phyloP scores from a whole-genome alignment of 495 filamentous ascomycete species.

The Aspergillus conjunctus region DNA sequence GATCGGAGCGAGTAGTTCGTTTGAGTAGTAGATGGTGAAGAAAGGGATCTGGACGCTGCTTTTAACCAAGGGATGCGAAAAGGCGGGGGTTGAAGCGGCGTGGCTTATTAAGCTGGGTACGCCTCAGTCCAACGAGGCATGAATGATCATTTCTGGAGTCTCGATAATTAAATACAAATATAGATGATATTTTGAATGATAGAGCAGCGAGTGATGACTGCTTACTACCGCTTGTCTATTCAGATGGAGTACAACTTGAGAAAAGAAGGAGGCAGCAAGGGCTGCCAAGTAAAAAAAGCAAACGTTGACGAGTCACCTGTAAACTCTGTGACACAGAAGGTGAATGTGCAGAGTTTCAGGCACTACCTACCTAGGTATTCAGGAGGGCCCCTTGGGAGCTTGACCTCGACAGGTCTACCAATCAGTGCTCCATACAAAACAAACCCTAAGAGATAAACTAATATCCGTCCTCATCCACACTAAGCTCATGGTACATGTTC shows the following conservation, averaged over 20 bases:
- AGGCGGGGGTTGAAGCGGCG: slow-evolving; percentile 32
- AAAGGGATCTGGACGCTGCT: slow-evolving; percentile 25
- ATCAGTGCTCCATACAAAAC: background rate
- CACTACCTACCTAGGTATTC: background rate
- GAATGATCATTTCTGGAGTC: background rate
- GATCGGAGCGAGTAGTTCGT: background rate
- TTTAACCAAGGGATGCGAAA: slow-evolving; percentile 21
- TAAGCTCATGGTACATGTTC: slow-evolving; percentile 40
- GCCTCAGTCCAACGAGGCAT: background rate
- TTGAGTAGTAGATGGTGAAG: background rate
- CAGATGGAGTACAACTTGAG: background rate
- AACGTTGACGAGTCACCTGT: slow-evolving; percentile 20
- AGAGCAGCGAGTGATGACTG: background rate
- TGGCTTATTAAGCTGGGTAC: slow-evolving; percentile 4
- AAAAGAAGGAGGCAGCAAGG: background rate
- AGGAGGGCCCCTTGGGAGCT: background rate
- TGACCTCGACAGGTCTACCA: background rate
- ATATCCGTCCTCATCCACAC: slow-evolving; percentile 30
- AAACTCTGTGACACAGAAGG: slow-evolving; percentile 9
- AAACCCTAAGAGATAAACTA: slow-evolving; percentile 6
- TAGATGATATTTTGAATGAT: background rate
- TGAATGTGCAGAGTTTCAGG: background rate
- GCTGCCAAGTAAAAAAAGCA: background rate
- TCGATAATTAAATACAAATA: too few relatives aligned
- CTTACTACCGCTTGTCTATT: background rate